Conservation (phyloP, 306 rosid species). For the Vigna trinervia region DNA sequence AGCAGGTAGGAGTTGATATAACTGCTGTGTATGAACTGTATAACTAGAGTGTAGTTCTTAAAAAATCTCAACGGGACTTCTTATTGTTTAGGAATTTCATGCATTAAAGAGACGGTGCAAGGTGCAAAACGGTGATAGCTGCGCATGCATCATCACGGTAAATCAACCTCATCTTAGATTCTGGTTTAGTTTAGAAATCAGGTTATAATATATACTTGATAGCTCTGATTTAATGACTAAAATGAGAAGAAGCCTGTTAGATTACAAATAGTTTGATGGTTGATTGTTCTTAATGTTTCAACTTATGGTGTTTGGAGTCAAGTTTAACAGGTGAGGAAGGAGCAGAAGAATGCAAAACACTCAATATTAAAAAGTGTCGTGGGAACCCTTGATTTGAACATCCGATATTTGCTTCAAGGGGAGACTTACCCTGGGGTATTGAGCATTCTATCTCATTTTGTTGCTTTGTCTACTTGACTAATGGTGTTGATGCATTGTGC, state of each 20-base stretch:
- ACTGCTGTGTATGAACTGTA: conserved; percentile 26
- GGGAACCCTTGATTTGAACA: conserved; percentile 90
- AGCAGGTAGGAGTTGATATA: conserved; percentile 65
- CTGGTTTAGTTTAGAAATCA: conserved; percentile 27
- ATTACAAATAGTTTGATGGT: conserved; percentile 4
- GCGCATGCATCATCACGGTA: conserved; percentile 82
- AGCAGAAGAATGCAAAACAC: conserved; percentile 63
- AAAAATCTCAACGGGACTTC: conserved; percentile 34
- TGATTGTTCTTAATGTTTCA: conserved; percentile 36
- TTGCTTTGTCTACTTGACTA: conserved; percentile 34
- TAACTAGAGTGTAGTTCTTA: conserved; percentile 15
- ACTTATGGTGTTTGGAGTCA: conserved; percentile 50
- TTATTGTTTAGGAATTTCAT: conserved; percentile 71
- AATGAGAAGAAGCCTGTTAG: not conserved
- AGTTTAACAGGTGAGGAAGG: conserved; percentile 82
- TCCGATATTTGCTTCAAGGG: conserved; percentile 72
- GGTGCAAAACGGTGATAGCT: conserved; percentile 56
- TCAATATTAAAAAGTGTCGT: conserved; percentile 73
- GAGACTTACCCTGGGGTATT: conserved; percentile 94
- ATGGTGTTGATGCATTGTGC: conserved; percentile 30
- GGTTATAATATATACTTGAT: conserved; percentile 25
- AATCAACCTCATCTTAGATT: conserved; percentile 34
- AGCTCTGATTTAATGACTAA: conserved; percentile 18
- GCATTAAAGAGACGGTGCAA: conserved; percentile 71
- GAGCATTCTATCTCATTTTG: conserved; percentile 21